Conservation (phyloP, 2,329 filamentous ascomycete genomes). For the Curvularia sp. region DNA sequence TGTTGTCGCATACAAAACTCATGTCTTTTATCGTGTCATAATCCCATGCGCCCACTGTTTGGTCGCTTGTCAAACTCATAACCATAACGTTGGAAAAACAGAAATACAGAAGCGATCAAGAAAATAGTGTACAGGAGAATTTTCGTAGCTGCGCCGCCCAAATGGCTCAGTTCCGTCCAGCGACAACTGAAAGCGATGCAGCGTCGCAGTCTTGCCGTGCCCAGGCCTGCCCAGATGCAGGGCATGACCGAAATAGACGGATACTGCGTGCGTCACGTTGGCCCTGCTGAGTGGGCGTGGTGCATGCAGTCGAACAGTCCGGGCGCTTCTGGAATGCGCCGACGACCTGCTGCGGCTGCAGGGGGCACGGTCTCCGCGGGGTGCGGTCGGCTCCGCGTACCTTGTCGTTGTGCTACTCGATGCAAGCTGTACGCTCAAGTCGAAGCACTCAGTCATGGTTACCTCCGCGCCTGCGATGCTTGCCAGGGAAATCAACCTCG, state of each 20-base stretch:
- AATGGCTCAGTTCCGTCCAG: slow-evolving; percentile 19
- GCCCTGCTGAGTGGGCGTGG: slow-evolving; percentile 9
- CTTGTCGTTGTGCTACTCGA: neutral
- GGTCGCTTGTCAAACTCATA: slow-evolving; percentile 18
- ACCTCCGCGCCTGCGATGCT: slow-evolving; percentile 56
- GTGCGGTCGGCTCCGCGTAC: slow-evolving; percentile 26
- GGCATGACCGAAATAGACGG: slow-evolving; percentile 10
- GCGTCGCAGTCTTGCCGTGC: neutral
- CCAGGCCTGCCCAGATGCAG: neutral
- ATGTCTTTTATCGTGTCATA: slow-evolving; percentile 22
- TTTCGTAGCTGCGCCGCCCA: slow-evolving; percentile 3
- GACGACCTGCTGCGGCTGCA: slow-evolving; percentile 11
- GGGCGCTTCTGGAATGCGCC: slow-evolving; percentile 35
- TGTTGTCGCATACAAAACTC: slow-evolving; percentile 17
- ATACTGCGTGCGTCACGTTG: slow-evolving; percentile 15
- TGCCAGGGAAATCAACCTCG: slow-evolving; percentile 81
- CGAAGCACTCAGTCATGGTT: slow-evolving; percentile 41
- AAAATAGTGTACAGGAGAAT: slow-evolving; percentile 17
- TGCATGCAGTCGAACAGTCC: slow-evolving; percentile 26
- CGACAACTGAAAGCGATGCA: slow-evolving; percentile 21
- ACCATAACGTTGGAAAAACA: neutral
- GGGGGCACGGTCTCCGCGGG: slow-evolving; percentile 16
- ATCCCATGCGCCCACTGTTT: slow-evolving; percentile 18
- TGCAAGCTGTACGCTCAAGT: neutral
- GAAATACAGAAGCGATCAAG: neutral